These are phyloP conservation scores for Cladosporium sp. DNA, from an alignment of 2,329 filamentous ascomycete genomes.

Conservation along the genomic window DNA sequence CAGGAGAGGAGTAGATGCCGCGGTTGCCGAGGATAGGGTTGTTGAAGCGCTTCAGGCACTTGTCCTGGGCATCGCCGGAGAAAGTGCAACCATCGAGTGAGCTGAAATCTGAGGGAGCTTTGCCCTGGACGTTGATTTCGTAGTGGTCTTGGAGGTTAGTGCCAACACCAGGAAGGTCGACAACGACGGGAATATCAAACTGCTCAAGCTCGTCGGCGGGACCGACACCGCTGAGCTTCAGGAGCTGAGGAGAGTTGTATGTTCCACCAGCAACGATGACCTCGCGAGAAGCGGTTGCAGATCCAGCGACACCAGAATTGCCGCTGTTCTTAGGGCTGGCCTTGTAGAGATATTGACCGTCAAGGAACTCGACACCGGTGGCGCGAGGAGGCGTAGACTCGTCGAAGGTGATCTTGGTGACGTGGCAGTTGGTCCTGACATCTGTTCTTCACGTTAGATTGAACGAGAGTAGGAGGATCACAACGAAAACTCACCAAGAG, in stretches of 20 bases:
- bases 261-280: constrained; percentile 50
- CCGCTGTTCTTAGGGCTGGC: constrained; percentile 34
- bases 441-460: constrained; percentile 30
- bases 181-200: constrained; percentile 50
- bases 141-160: constrained; percentile 61
- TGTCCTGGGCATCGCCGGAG: constrained; percentile 28
- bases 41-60: constrained; percentile 44
- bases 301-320: constrained; percentile 36
- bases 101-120: constrained; percentile 33
- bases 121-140: constrained; percentile 49
- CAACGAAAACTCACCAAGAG: constrained; percentile 32
- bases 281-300: constrained; percentile 41
- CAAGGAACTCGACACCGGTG: constrained; percentile 41
- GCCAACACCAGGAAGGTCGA: constrained; percentile 59
- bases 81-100: constrained; percentile 40
- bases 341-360: constrained; percentile 37
- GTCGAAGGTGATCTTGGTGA: constrained; percentile 63
- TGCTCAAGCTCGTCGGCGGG: constrained; percentile 49
- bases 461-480: background rate
- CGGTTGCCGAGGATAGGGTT: constrained; percentile 31
- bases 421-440: constrained; percentile 58
- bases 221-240: constrained; percentile 61
- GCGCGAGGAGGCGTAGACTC: constrained; percentile 53
- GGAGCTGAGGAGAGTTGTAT: constrained; percentile 61
- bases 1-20: constrained; percentile 47